A percentile compares a stretch with the other conserved stretches of the same genome.
These are phyloP conservation scores for Anaeramoeba flamelloides DNA, from an alignment of 78 protist genomes.

Conservation along the genomic window DNA sequence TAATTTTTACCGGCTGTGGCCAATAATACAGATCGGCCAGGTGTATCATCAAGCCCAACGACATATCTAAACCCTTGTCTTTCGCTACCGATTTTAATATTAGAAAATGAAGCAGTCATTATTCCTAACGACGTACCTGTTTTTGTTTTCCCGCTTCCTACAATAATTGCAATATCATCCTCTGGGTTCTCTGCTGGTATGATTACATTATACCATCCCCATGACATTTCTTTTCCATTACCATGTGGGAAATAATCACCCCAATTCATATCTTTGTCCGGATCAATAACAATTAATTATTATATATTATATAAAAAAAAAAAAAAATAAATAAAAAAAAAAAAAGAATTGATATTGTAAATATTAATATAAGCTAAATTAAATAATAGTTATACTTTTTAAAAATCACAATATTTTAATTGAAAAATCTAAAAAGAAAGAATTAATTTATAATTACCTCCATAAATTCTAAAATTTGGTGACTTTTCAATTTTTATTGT, in stretches of 20 bases:
- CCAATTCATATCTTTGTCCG: neutral
- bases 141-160: neutral
- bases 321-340: no score
- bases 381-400: no score
- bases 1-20: neutral
- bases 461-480: neutral
- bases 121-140: neutral
- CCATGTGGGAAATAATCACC: neutral
- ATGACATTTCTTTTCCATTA: neutral
- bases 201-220: neutral
- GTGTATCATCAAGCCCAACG: neutral
- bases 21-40: neutral
- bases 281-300: no score
- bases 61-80: neutral
- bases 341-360: no score
- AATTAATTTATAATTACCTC: neutral
- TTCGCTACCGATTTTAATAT: neutral
- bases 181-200: neutral
- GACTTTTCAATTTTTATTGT: neutral
- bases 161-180: neutral
- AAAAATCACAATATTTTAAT: no score
- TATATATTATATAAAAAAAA: no score
- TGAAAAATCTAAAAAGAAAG: no score
- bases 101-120: neutral
- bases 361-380: no score